Evolutionary conservation across 1,284 basidiomycete species (phyloP).

Genomic region (Apiotrichum mycotoxinovorans): DNA sequence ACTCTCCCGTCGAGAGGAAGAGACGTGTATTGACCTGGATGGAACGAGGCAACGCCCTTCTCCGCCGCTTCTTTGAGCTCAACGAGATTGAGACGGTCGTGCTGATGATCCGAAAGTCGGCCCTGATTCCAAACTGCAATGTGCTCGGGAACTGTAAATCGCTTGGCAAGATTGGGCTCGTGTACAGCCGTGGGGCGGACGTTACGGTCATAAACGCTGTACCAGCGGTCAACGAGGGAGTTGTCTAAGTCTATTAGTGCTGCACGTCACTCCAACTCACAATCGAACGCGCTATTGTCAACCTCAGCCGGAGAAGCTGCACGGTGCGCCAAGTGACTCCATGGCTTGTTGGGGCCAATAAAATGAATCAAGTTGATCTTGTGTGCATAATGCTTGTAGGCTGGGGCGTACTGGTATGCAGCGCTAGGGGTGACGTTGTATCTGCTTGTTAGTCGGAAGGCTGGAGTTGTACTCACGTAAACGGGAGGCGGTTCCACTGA

Average conservation of each 20-base stretch:
- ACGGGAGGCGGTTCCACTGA: constrained; percentile 86
- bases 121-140: constrained; percentile 66
- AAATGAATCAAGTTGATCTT: constrained; percentile 89
- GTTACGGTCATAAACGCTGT: constrained; percentile 78
- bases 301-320: constrained; percentile 52
- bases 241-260: constrained; percentile 33
- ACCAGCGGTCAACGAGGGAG: constrained; percentile 82
- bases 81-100: constrained; percentile 58
- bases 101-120: constrained; percentile 30
- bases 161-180: constrained; percentile 44
- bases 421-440: constrained; percentile 98
- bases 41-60: constrained; percentile 55
- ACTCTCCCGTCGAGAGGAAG: constrained; percentile 80
- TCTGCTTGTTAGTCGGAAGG: constrained; percentile 20
- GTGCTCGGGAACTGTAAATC: constrained; percentile 68
- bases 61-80: constrained; percentile 66
- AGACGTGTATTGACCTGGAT: constrained; percentile 68
- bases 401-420: constrained; percentile 95
- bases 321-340: constrained; percentile 68
- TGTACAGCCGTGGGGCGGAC: constrained; percentile 58
- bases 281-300: constrained; percentile 41
- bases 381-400: constrained; percentile 86
- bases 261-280: constrained; percentile 24
- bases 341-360: constrained; percentile 90
- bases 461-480: constrained; percentile 55